Conservation (phyloP, 495 filamentous ascomycete genomes). For the Podospora conica region DNA sequence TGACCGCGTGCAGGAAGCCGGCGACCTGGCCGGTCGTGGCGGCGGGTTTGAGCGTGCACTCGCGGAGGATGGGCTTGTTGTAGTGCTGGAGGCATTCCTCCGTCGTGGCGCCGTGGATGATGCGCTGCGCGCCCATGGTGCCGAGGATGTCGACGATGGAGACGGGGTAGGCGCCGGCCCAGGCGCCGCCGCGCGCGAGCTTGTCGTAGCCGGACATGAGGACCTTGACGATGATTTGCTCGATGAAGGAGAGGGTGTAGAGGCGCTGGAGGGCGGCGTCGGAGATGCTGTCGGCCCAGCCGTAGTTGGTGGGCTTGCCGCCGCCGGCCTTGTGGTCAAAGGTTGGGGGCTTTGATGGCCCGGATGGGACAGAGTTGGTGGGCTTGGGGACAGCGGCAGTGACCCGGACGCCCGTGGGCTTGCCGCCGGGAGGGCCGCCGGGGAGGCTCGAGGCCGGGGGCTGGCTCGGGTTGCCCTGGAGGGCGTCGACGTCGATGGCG, state of each 20-base stretch:
- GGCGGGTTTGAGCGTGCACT: slow-evolving; percentile 26
- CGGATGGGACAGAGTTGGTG: slow-evolving; percentile 8
- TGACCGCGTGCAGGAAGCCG: slow-evolving; percentile 24
- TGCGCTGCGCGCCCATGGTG: slow-evolving; percentile 31
- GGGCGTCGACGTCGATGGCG: slow-evolving; percentile 13
- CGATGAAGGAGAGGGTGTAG: slow-evolving; percentile 27
- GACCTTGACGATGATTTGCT: slow-evolving; percentile 29
- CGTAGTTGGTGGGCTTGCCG: slow-evolving; percentile 29
- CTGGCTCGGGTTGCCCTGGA: slow-evolving; percentile 11
- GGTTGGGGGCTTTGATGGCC: slow-evolving; percentile 18
- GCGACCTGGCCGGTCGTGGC: slow-evolving; percentile 16
- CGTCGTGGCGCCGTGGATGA: slow-evolving; percentile 31
- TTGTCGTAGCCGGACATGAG: slow-evolving; percentile 28
- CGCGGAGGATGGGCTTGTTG: slow-evolving; percentile 16
- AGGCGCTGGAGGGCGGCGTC: slow-evolving; percentile 22
- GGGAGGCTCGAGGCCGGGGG: slow-evolving; percentile 12
- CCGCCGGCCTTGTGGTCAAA: slow-evolving; percentile 34
- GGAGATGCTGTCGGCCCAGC: slow-evolving; percentile 27
- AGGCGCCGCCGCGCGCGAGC: slow-evolving; percentile 24
- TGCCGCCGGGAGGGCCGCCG: slow-evolving; percentile 13
- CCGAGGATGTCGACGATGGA: slow-evolving; percentile 31
- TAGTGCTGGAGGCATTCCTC: slow-evolving; percentile 34
- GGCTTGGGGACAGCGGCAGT: slow-evolving; percentile 16
- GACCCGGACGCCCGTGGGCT: slow-evolving; percentile 15
- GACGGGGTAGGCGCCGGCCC: slow-evolving; percentile 31